Evolutionary conservation across 106 monocot genomes (phyloP), one percentile per base, ranked within the genome.

Genomic region (Acorus calamus): DNA sequence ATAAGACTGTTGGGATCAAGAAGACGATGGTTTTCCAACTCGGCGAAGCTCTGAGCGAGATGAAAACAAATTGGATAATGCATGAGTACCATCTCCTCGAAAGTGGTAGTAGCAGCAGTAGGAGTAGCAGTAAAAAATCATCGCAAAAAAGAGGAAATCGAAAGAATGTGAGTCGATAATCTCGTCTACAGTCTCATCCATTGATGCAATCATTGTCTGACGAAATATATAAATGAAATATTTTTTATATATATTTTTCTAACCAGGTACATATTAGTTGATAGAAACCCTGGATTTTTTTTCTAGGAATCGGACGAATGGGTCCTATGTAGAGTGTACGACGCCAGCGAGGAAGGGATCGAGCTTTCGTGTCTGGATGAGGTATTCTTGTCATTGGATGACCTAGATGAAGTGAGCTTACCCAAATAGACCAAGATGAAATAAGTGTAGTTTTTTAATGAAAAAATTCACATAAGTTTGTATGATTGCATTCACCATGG

Each of bases 301-400:
- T 61, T 48, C 47, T 58, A 93, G 93, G 93, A 77, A 61, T 64
- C 60, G 7, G 71, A 79, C 49, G 72, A 65, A 42, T 93, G 85
- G 89, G 83, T 86, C 6, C 47, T 89, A 0, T 86, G 93, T 52
- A 82, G 93, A 64, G 85, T 93, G 2, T 83, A 74, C 4, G 89
- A 93, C 3, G 49, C 80, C 8, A 63, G 64, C 4, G 86, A 86
- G 5, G 83, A 77, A 9, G 84, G 74, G 41, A 64, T 42, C 7
- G 93, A 93, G 76, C 81, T 93, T 14, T 93, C 93, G 10, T 83
- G 86, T 79, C 62, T 93, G 67, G 93, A 93, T 47, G 93, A 93
- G 58, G 83, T 89, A 56, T 93, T 89, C 81, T 71, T 86, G 48
- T 89, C 89, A 1, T 71, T 93, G 8, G 93, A 93, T 53, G 91